These are phyloP conservation scores for Synchytrium microbalum DNA, from an alignment of 371 early-diverging fungal species.

Conservation along the genomic window DNA sequence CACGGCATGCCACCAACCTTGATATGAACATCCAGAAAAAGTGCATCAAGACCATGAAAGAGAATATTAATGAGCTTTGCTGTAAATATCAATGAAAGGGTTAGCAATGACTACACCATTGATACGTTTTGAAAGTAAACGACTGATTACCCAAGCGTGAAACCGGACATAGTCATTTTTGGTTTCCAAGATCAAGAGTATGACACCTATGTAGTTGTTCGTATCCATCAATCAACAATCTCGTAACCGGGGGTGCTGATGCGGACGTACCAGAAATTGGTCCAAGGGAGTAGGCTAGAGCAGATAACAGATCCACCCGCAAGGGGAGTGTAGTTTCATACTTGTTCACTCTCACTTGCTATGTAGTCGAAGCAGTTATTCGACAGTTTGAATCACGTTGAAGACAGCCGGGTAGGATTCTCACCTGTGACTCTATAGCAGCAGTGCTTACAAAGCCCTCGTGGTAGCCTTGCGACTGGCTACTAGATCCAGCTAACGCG, in stretches of 20 bases:
- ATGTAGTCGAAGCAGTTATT: no score
- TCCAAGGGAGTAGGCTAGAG: slow-evolving; percentile 60
- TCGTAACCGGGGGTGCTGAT: not conserved
- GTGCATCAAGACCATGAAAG: not conserved
- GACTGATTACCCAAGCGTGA: no score
- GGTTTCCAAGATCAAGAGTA: slow-evolving; percentile 62
- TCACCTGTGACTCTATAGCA: no score
- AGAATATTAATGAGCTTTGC: not conserved
- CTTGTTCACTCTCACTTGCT: slow-evolving; percentile 70
- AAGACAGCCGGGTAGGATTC: no score
- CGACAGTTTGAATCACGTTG: no score
- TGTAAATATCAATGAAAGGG: not conserved
- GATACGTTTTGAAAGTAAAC: not conserved
- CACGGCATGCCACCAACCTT: no score
- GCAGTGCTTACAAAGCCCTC: no score
- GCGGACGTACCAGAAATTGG: slow-evolving; percentile 54
- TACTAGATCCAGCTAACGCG: no score
- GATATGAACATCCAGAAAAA: slow-evolving; percentile 44
- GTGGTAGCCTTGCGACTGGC: no score
- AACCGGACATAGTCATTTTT: slow-evolving; percentile 35
- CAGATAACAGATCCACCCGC: slow-evolving; percentile 75
- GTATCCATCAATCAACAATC: not conserved
- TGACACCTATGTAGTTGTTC: slow-evolving; percentile 40
- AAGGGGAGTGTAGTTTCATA: slow-evolving; percentile 68
- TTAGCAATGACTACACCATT: slow-evolving; percentile 2